These are phyloP conservation scores for Serendipita sp. DNA, from an alignment of 768 basidiomycete species.

Conservation along the genomic window DNA sequence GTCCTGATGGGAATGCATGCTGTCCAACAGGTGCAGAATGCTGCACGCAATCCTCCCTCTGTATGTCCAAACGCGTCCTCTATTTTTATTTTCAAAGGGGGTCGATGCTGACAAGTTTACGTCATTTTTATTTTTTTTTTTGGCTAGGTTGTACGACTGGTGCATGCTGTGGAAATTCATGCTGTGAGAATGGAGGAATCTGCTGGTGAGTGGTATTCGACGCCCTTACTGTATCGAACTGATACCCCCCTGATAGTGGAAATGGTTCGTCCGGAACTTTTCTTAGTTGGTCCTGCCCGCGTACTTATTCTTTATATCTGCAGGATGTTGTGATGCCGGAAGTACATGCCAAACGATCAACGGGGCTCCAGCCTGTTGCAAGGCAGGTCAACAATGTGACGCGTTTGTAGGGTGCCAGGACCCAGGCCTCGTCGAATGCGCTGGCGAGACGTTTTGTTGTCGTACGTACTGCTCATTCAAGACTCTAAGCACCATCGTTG, in stretches of 20 bases:
- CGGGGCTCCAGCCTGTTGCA: background rate
- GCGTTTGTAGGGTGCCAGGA: background rate
- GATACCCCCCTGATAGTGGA: background rate
- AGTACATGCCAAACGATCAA: background rate
- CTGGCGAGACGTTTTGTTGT: background rate
- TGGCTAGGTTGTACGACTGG: background rate
- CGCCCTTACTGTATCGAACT: background rate
- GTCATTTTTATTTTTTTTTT: too few species aligned
- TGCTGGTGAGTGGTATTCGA: background rate
- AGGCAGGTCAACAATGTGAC: background rate
- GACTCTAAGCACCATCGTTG: background rate
- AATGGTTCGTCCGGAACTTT: background rate
- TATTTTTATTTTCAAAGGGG: too few species aligned
- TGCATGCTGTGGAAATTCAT: background rate
- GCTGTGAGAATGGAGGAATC: background rate
- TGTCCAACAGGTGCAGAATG: slow-evolving; percentile 3
- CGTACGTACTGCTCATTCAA: background rate
- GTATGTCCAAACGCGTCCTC: background rate
- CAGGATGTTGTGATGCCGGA: background rate
- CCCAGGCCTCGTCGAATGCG: background rate
- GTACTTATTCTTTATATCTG: background rate
- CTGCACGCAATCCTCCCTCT: background rate
- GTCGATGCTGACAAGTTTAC: too few species aligned
- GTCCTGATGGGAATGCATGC: background rate
- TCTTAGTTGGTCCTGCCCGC: background rate